Evolutionary conservation across 2,329 filamentous ascomycete genomes (phyloP).

Genomic region (Claviceps sp.): DNA sequence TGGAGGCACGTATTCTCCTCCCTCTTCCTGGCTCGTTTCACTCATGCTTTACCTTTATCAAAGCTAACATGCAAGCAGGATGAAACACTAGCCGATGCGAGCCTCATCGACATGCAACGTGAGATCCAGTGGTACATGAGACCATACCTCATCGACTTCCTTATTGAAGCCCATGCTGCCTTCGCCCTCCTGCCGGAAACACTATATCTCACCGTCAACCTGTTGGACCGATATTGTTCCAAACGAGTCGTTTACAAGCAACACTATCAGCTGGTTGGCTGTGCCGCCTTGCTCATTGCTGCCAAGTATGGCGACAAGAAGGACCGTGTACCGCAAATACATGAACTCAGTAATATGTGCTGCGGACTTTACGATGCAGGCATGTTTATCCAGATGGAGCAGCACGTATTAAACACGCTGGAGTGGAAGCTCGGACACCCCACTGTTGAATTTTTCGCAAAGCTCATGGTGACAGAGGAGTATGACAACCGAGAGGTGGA

Average conservation of each 20-base stretch:
- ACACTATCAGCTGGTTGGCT: slow-evolving; percentile 95
- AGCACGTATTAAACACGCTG: slow-evolving; percentile 95
- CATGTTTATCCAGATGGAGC: slow-evolving; percentile 99
- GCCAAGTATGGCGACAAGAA: slow-evolving; percentile 99
- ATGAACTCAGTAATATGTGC: slow-evolving; percentile 98
- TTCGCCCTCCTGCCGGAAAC: slow-evolving; percentile 92
- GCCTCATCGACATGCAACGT: slow-evolving; percentile 96
- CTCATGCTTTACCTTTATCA: not conserved
- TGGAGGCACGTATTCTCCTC: slow-evolving; percentile 52
- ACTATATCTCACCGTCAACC: slow-evolving; percentile 89
- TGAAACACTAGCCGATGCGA: slow-evolving; percentile 87
- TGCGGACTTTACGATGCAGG: slow-evolving; percentile 95
- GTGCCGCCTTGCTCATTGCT: slow-evolving; percentile 87
- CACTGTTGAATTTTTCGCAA: slow-evolving; percentile 86
- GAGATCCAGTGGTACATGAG: slow-evolving; percentile 99
- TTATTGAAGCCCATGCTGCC: slow-evolving; percentile 90
- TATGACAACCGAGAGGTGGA: slow-evolving; percentile 72
- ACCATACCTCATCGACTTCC: slow-evolving; percentile 93
- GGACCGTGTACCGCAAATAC: slow-evolving; percentile 92
- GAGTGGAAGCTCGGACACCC: slow-evolving; percentile 95
- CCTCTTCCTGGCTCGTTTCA: not conserved
- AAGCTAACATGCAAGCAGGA: slow-evolving; percentile 30
- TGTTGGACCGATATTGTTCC: slow-evolving; percentile 95
- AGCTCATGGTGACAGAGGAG: slow-evolving; percentile 74
- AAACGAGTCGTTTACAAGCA: slow-evolving; percentile 97